Evolutionary conservation across 305 asterid species (phyloP), one percentile per base, ranked within the genome.

Genomic region (Lippia alba): DNA sequence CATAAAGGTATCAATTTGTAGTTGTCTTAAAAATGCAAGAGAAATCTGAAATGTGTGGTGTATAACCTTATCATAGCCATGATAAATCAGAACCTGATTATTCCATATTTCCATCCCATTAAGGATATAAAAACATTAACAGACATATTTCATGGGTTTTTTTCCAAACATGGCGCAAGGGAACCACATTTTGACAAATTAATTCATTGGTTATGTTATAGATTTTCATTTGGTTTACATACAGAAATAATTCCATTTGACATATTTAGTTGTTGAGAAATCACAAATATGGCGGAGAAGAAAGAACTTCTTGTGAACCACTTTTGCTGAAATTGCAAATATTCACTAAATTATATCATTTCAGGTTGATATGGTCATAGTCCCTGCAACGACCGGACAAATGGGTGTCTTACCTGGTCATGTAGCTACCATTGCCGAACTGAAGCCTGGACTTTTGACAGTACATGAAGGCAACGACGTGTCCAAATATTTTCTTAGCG

Each of bases 341-440:
- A 18, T 0, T 24, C 30, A 24, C 30, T 24, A 16, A 33, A 24
- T 50, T n/a, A 6, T 68, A 14, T 44, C 59, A 18, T 60, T 74
- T 61, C 72, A 87, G 91, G 89, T 87, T 72, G 93, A 87, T 77
- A 85, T 85, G 93, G 93, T 80, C 69, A 87, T 83, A 61, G 76
- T 87, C 39, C 93, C 93, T 8, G 91, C 93, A 53, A 81, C 85
- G 20, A 83, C 87, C 0, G 91, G 93, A 66, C 93, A 85, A 66
- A 87, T 87, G 93, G 91, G 93, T 85, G 88, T 87, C 56, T 77
- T 87, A 77, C 93, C 93, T 0, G 89, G 89, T 53, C 93, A 87
- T 48, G 93, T 87, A n/a, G 80, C 91, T 4, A 87, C 93, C 30
- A 83, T 87, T 72, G 89, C 89, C 16, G 90, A 85, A 79, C 78